These are phyloP conservation scores for Microglena sp. DNA, from an alignment of 139 green algal species.

Conservation along the genomic window DNA sequence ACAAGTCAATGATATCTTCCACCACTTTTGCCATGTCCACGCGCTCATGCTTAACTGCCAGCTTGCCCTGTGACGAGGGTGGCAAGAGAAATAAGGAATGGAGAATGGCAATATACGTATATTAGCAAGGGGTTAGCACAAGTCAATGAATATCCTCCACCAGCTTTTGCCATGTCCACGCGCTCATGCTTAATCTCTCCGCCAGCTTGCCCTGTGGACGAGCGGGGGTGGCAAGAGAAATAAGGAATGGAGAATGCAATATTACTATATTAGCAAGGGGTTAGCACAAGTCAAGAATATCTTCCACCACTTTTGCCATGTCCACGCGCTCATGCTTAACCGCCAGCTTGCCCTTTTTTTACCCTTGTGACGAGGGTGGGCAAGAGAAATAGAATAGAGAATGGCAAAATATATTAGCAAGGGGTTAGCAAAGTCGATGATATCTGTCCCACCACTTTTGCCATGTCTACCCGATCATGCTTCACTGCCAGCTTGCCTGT, in stretches of 20 bases:
- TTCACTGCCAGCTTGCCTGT: conserved; percentile 38
- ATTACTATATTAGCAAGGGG: no score
- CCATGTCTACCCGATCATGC: conserved; percentile 41
- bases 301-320: conserved; percentile 33
- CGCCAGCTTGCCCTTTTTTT: conserved; percentile 36
- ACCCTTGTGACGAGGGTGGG: no score
- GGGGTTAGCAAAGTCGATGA: conserved; percentile 41
- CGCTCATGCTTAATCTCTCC: conserved; percentile 38
- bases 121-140: no score
- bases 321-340: conserved; percentile 44
- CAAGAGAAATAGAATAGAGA: no score
- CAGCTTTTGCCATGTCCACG: conserved; percentile 34
- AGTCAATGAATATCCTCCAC: no score
- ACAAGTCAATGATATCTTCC: conserved; percentile 46
- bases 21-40: conserved; percentile 39
- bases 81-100: no score
- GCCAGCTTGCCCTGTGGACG: conserved; percentile 39
- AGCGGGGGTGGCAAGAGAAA: no score
- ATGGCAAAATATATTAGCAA: no score
- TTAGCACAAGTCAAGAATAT: conserved; percentile 41
- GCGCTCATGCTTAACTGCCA: conserved; percentile 38
- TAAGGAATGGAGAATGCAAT: no score
- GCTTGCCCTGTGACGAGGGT: conserved; percentile 31
- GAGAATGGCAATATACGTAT: no score
- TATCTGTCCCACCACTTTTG: conserved; percentile 37